These are phyloP conservation scores for Mentha longifolia DNA, from an alignment of 257 asterid species.

Conservation along the genomic window DNA sequence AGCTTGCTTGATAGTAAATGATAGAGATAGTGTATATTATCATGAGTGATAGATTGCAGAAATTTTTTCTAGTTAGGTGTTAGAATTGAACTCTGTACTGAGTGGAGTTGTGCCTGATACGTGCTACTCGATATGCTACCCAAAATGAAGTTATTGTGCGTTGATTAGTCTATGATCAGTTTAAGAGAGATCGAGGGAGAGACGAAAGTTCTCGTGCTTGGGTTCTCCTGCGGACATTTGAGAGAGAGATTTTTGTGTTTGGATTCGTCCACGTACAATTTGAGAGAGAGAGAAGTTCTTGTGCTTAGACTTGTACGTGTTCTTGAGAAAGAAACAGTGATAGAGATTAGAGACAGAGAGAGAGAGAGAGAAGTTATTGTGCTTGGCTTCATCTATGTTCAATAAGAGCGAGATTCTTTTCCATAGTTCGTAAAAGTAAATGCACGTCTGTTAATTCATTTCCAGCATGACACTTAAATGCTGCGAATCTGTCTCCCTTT, in stretches of 20 bases:
- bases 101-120: not conserved
- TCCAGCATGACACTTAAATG: not conserved
- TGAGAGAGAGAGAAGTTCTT: not conserved
- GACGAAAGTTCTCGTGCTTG: too few species aligned
- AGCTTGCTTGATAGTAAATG: not conserved
- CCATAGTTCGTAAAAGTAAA: not conserved
- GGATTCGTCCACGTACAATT: not conserved
- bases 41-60: not conserved
- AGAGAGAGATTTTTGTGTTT: not conserved
- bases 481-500: slow-evolving; percentile 15
- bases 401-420: not conserved
- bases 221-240: not conserved
- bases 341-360: not conserved
- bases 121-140: slow-evolving; percentile 7
- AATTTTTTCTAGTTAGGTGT: not conserved
- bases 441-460: not conserved
- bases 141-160: not conserved
- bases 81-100: not conserved
- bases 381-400: not conserved
- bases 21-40: not conserved
- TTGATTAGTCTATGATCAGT: not conserved
- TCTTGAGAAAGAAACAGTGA: too few species aligned
- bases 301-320: too few species aligned
- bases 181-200: not conserved
- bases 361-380: not conserved